Percentiles rank a stretch among this genome's conserved stretches.
Conservation (phyloP, 805 yeast species). For the Candida tallmaniae region DNA sequence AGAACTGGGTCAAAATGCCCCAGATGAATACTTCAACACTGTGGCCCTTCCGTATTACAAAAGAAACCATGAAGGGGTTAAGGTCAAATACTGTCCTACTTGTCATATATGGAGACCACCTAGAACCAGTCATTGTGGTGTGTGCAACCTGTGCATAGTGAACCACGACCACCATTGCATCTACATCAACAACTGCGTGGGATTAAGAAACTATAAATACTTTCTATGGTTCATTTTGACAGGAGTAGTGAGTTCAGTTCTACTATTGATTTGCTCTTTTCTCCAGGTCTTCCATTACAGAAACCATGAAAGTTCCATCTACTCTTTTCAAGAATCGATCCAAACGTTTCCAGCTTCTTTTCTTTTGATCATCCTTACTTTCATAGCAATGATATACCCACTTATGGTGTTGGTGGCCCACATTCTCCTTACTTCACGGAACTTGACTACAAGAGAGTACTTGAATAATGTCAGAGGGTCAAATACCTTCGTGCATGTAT, state of each 20-base stretch:
- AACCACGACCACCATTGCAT: constrained; percentile 71
- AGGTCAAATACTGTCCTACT: constrained; percentile 52
- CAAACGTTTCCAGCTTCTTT: constrained; percentile 34
- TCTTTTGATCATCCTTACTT: constrained; percentile 48
- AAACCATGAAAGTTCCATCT: constrained; percentile 20
- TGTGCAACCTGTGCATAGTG: constrained; percentile 61
- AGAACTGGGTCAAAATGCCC: constrained; percentile 23
- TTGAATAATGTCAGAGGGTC: constrained; percentile 41
- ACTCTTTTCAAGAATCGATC: constrained; percentile 15
- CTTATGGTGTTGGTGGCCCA: constrained; percentile 50
- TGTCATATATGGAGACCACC: constrained; percentile 69
- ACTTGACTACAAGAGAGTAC: constrained; percentile 72
- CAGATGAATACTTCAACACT: constrained; percentile 53
- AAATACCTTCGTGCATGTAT: constrained; percentile 26
- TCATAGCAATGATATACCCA: constrained; percentile 52
- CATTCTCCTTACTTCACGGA: constrained; percentile 47
- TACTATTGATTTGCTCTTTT: constrained; percentile 17
- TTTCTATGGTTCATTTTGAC: constrained; percentile 29
- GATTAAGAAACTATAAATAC: constrained; percentile 33
- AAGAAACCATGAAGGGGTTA: constrained; percentile 28
- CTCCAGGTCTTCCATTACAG: constrained; percentile 19
- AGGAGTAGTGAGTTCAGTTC: constrained; percentile 17
- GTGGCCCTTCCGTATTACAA: constrained; percentile 45
- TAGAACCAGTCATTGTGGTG: constrained; percentile 61
- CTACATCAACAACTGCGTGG: constrained; percentile 50